Conservation (phyloP, 1,139 yeast genomes). For the Cylindricascospora bacillispora region DNA sequence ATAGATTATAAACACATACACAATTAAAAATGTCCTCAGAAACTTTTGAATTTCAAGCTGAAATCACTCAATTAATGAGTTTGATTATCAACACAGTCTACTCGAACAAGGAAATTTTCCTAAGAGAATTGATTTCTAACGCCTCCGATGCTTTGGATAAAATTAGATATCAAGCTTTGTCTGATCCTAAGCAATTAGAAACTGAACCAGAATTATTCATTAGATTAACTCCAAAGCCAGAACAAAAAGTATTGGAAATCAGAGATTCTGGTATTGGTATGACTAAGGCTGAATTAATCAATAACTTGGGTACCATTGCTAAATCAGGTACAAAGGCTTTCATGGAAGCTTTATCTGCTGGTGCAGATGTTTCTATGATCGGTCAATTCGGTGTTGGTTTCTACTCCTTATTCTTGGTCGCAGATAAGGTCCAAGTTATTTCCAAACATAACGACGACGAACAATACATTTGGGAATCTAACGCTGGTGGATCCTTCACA, state of each 20-base stretch:
- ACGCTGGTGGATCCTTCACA: slow-evolving; percentile 99
- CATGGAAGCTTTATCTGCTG: slow-evolving; percentile 98
- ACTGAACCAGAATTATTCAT: slow-evolving; percentile 93
- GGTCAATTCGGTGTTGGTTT: slow-evolving; percentile 99
- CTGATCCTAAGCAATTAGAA: slow-evolving; percentile 86
- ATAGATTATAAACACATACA: no score
- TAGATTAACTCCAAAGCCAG: slow-evolving; percentile 95
- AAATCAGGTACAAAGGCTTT: slow-evolving; percentile 99
- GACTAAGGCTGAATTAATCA: slow-evolving; percentile 98
- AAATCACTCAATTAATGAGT: slow-evolving; percentile 99
- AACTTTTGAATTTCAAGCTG: slow-evolving; percentile 98
- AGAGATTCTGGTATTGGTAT: slow-evolving; percentile 99
- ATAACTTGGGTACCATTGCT: slow-evolving; percentile 99
- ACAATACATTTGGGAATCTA: slow-evolving; percentile 99
- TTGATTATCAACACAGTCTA: slow-evolving; percentile 99
- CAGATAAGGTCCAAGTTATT: slow-evolving; percentile 97
- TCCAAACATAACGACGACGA: slow-evolving; percentile 98
- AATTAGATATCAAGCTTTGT: slow-evolving; percentile 91
- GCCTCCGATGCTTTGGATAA: slow-evolving; percentile 96
- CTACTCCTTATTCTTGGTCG: slow-evolving; percentile 98
- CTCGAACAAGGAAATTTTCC: slow-evolving; percentile 97
- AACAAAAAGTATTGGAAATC: slow-evolving; percentile 84
- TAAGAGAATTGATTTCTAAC: slow-evolving; percentile 97
- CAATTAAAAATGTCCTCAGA: slow-evolving; percentile 45
- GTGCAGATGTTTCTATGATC: slow-evolving; percentile 99